Evolutionary conservation across 169 alveolate genomes (phyloP).

Genomic region (Plasmodium malariae): DNA sequence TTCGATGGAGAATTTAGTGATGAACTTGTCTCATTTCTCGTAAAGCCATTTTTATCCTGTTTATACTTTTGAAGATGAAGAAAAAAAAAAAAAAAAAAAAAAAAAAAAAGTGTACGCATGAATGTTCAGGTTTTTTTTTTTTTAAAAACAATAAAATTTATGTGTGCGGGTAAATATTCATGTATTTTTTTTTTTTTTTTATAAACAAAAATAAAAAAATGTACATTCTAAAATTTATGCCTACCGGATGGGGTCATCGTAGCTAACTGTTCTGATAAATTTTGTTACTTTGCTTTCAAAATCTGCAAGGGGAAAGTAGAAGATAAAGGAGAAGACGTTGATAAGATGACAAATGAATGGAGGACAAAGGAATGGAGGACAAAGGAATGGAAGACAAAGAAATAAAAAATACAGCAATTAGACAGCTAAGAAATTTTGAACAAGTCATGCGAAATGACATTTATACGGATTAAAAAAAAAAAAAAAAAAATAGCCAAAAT

Average conservation of each 20-base stretch:
- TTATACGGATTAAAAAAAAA: no score
- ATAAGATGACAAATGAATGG: no score
- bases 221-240: neutral
- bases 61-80: constrained; percentile 15
- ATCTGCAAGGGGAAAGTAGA: constrained; percentile 22
- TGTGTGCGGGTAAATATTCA: no score
- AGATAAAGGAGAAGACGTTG: no score
- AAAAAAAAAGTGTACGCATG: neutral
- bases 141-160: neutral
- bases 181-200: neutral
- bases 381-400: neutral
- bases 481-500: no score
- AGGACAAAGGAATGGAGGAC: neutral
- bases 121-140: neutral
- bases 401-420: no score
- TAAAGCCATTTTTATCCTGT: constrained; percentile 44
- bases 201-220: no score
- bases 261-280: constrained; percentile 13
- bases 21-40: constrained; percentile 33
- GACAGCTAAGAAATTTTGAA: no score
- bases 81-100: neutral
- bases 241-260: constrained; percentile 43
- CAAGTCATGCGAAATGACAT: no score
- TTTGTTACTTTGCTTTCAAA: constrained; percentile 22
- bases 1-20: no score